Conservation (phyloP, 2,329 filamentous ascomycete genomes). For the Neonectria hederae region DNA sequence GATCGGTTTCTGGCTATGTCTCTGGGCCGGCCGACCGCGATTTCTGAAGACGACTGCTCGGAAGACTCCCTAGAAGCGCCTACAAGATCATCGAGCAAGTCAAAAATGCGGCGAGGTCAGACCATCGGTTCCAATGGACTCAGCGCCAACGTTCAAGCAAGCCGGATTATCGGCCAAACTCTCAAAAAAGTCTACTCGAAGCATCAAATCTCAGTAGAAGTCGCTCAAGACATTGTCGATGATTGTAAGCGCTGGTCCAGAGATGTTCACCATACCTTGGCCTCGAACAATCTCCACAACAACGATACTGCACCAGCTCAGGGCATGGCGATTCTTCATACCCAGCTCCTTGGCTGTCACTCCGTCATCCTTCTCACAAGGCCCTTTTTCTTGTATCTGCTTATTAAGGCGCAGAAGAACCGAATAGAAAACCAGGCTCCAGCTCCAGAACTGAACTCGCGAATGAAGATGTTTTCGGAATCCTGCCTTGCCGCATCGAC, state of each 20-base stretch:
- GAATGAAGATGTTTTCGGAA: slow-evolving; percentile 58
- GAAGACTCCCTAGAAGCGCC: slow-evolving; percentile 53
- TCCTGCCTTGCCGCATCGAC: slow-evolving; percentile 62
- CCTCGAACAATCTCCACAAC: slow-evolving; percentile 49
- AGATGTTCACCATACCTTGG: slow-evolving; percentile 56
- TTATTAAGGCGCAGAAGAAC: slow-evolving; percentile 52
- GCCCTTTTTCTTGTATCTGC: slow-evolving; percentile 69
- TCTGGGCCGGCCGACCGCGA: slow-evolving; percentile 69
- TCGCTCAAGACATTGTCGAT: slow-evolving; percentile 65
- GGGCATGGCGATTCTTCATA: slow-evolving; percentile 68
- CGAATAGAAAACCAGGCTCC: background rate
- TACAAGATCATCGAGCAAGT: slow-evolving; percentile 41
- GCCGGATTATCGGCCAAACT: slow-evolving; percentile 66
- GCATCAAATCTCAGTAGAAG: slow-evolving; percentile 64
- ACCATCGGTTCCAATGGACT: slow-evolving; percentile 48
- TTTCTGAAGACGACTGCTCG: slow-evolving; percentile 70
- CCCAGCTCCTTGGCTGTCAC: slow-evolving; percentile 70
- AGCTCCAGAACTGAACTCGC: slow-evolving; percentile 30
- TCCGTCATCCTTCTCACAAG: slow-evolving; percentile 70
- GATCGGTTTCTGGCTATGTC: slow-evolving; percentile 71
- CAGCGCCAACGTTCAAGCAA: slow-evolving; percentile 65
- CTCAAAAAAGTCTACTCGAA: slow-evolving; percentile 69
- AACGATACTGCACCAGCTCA: slow-evolving; percentile 45
- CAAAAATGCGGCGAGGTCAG: background rate
- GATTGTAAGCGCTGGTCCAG: slow-evolving; percentile 31